phyloP scores from a whole-genome alignment of 352 stramenopile species.

The Globisporangium solare region DNA sequence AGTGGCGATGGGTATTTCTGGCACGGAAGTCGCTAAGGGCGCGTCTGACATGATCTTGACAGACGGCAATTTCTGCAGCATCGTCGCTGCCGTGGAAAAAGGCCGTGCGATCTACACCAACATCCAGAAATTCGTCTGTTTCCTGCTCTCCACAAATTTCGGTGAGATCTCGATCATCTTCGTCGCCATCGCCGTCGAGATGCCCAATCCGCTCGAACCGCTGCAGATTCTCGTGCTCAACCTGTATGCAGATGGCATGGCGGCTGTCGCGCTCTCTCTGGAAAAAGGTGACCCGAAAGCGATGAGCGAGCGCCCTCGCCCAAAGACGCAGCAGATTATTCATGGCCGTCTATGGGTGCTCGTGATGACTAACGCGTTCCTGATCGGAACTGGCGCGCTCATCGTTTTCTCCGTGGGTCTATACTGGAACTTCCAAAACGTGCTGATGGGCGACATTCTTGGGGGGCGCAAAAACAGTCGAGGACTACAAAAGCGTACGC shows the following conservation, averaged over 20 bases:
- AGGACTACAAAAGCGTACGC: slow-evolving; percentile 21
- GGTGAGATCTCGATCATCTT: slow-evolving; percentile 90
- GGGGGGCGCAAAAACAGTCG: slow-evolving; percentile 17
- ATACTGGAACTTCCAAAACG: slow-evolving; percentile 65
- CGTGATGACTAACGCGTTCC: slow-evolving; percentile 46
- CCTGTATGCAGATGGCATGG: slow-evolving; percentile 95
- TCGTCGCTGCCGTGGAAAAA: slow-evolving; percentile 95
- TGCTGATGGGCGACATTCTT: slow-evolving; percentile 51
- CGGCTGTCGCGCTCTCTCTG: slow-evolving; percentile 62
- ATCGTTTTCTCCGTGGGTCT: slow-evolving; percentile 55
- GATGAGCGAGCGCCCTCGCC: slow-evolving; percentile 56
- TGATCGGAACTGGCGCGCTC: slow-evolving; percentile 39
- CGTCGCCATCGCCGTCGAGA: slow-evolving; percentile 44
- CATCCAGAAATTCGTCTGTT: slow-evolving; percentile 98
- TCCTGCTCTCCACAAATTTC: slow-evolving; percentile 97
- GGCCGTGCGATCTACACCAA: slow-evolving; percentile 97
- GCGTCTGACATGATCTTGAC: slow-evolving; percentile 98
- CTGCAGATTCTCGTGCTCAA: slow-evolving; percentile 98
- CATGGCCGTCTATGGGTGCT: slow-evolving; percentile 61
- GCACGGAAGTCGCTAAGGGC: slow-evolving; percentile 97
- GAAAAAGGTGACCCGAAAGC: slow-evolving; percentile 64
- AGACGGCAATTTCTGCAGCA: slow-evolving; percentile 98
- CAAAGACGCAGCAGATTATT: slow-evolving; percentile 50
- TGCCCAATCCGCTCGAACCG: slow-evolving; percentile 88
- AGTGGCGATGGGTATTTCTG: slow-evolving; percentile 96